phyloP scores from a whole-genome alignment of 2,329 filamentous ascomycete species.

The Aureobasidium sp. region DNA sequence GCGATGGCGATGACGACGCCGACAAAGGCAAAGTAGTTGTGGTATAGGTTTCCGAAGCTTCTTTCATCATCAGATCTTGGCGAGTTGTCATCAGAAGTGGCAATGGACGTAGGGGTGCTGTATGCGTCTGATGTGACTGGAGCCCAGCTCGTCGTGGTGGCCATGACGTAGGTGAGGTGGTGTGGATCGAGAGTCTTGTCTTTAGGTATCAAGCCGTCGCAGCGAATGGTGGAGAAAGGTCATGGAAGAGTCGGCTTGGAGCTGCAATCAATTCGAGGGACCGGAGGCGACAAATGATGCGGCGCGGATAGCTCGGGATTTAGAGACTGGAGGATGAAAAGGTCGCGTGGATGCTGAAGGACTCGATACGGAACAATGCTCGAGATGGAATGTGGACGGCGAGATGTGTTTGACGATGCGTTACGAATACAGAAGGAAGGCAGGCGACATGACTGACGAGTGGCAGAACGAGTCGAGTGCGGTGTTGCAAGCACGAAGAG shows the following conservation, averaged over 20 bases:
- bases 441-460: background rate
- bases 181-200: background rate
- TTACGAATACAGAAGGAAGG: background rate
- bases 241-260: background rate
- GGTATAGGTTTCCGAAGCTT: conserved; percentile 24
- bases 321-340: background rate
- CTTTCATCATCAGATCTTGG: background rate
- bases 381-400: background rate
- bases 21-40: conserved; percentile 50
- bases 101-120: background rate
- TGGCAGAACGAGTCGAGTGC: background rate
- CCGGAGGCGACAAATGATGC: background rate
- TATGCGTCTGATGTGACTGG: background rate
- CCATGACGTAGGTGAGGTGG: background rate
- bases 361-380: background rate
- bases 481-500: background rate
- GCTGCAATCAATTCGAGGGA: background rate
- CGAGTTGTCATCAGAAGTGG: background rate
- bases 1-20: conserved; percentile 42
- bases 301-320: background rate
- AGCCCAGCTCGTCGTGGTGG: background rate
- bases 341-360: background rate
- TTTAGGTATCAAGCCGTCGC: background rate
- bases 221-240: background rate
- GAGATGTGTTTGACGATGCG: background rate